Percentiles rank a stretch among this genome's conserved stretches.
Conservation (phyloP, 2,329 filamentous ascomycete genomes). For the Aspergillus luchuensis region DNA sequence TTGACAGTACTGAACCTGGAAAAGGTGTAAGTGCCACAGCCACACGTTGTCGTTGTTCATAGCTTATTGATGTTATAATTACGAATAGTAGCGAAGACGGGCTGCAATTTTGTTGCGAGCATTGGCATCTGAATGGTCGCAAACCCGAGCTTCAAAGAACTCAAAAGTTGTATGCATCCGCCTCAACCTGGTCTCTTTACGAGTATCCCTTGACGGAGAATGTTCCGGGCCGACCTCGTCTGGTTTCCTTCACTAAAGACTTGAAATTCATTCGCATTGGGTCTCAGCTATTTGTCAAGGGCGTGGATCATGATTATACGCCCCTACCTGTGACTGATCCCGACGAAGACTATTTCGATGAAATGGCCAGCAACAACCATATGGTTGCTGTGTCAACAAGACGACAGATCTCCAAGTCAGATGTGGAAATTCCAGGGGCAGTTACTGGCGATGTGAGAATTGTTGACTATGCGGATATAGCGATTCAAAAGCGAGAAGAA, state of each 20-base stretch:
- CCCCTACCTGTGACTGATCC: neutral
- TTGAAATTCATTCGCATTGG: neutral
- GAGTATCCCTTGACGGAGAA: neutral
- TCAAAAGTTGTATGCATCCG: neutral
- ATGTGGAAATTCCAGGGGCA: neutral
- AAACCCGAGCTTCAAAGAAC: neutral
- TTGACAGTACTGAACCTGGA: neutral
- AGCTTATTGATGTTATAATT: neutral
- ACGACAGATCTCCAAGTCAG: neutral
- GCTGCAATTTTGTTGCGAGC: neutral
- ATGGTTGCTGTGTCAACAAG: neutral
- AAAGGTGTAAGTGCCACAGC: neutral
- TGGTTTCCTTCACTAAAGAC: neutral
- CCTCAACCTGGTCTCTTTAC: neutral
- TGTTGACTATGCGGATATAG: neutral
- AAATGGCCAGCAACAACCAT: neutral
- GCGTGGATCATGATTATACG: neutral
- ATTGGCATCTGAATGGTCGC: neutral
- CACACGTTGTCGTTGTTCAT: too few species aligned
- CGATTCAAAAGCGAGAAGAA: neutral
- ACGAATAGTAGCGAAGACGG: neutral
- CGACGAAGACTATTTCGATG: neutral
- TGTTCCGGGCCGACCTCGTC: neutral
- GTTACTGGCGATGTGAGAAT: neutral
- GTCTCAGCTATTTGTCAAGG: neutral